A percentile compares a stretch with the other conserved stretches of the same genome.
Conservation (phyloP, 257 asterid species). For the Nyctanthes arbortristis region DNA sequence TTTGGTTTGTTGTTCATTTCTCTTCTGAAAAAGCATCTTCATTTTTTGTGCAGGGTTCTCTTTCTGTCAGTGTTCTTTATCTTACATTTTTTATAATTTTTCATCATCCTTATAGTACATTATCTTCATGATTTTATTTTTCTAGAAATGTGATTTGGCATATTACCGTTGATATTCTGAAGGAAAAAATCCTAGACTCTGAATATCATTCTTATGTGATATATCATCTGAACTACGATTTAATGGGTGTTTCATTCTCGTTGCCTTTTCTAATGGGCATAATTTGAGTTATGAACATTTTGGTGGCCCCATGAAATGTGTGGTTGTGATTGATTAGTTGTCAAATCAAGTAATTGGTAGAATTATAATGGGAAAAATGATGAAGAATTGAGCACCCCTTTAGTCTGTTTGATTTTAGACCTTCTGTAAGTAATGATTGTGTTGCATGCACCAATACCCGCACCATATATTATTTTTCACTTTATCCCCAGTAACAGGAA, state of each 20-base stretch:
- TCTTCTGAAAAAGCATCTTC: neutral
- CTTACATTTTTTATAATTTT: constrained; percentile 4
- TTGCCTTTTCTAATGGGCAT: too few relatives aligned
- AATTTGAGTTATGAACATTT: too few relatives aligned
- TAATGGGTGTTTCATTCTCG: too few relatives aligned
- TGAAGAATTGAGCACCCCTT: too few relatives aligned
- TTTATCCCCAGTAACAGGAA: neutral
- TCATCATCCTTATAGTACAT: constrained; percentile 3
- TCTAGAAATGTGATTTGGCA: neutral
- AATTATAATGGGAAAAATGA: too few relatives aligned
- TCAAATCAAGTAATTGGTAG: too few relatives aligned
- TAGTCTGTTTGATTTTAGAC: too few relatives aligned
- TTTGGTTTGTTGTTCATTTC: neutral
- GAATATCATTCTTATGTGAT: neutral
- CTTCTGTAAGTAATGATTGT: too few relatives aligned
- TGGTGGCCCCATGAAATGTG: too few relatives aligned
- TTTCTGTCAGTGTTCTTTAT: constrained; percentile 1
- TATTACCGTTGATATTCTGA: neutral
- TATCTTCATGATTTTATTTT: neutral
- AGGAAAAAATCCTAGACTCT: neutral
- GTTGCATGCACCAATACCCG: neutral
- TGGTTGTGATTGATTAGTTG: too few relatives aligned
- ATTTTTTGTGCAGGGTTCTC: neutral
- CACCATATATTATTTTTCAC: neutral
- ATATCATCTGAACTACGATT: neutral